phyloP scores from a whole-genome alignment of 305 asterid genomes.

The Solanum hybrid region DNA sequence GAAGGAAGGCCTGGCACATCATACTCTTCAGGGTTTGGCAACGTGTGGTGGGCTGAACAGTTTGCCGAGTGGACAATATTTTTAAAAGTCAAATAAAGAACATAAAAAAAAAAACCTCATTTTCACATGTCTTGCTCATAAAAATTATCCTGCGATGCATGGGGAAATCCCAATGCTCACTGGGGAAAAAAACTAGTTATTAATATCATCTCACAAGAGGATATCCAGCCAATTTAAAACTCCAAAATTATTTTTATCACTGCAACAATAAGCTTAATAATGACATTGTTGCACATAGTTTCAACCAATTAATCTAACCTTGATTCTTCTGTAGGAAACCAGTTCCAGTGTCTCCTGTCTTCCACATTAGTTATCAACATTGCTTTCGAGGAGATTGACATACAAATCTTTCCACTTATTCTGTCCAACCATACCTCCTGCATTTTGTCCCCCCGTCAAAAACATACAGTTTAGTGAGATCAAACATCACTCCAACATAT shows the following conservation, averaged over 20 bases:
- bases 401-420: conserved; percentile 55
- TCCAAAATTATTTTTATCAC: neutral
- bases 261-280: neutral
- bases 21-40: neutral
- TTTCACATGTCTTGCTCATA: neutral
- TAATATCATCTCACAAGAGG: neutral
- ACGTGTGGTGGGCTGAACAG: neutral
- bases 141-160: neutral
- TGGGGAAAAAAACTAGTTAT: neutral
- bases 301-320: conserved; percentile 27
- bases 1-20: no score
- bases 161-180: neutral
- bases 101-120: neutral
- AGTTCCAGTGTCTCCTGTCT: conserved; percentile 80
- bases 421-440: conserved; percentile 75
- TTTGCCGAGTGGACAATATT: neutral
- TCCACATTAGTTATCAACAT: conserved; percentile 71
- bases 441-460: conserved; percentile 12
- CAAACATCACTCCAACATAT: neutral
- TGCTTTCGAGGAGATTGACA: conserved; percentile 64
- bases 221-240: neutral
- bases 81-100: neutral
- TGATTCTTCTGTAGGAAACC: conserved; percentile 77
- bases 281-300: neutral
- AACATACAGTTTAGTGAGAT: conserved; percentile 1